These are phyloP conservation scores for Gaertneriomyces semiglobifer DNA, from an alignment of 192 early-diverging fungal genomes.

Conservation along the genomic window DNA sequence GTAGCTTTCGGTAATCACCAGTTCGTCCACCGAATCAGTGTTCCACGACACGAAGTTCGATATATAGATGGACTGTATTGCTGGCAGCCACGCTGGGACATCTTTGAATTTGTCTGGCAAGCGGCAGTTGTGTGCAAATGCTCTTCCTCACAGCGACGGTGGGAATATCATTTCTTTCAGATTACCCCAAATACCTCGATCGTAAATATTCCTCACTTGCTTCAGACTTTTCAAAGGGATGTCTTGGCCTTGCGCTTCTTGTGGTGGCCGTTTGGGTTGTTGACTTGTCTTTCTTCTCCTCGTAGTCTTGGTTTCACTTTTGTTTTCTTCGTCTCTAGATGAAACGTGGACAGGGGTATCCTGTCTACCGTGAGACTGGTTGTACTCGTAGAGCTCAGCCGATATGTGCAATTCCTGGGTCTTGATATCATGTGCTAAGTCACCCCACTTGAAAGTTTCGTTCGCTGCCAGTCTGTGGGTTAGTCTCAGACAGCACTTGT, in stretches of 20 bases:
- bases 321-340: background rate
- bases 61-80: too few relatives aligned
- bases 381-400: constrained; percentile 30
- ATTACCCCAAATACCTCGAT: constrained; percentile 34
- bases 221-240: constrained; percentile 24
- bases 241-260: background rate
- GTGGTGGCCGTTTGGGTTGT: background rate
- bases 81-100: too few relatives aligned
- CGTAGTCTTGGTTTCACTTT: constrained; percentile 9
- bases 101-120: too few relatives aligned
- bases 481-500: constrained; percentile 14
- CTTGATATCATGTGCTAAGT: constrained; percentile 37
- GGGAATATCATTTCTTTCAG: constrained; percentile 42
- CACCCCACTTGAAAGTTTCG: constrained; percentile 53
- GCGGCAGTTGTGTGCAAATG: background rate
- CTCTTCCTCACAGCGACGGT: constrained; percentile 7
- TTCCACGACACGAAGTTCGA: too few relatives aligned
- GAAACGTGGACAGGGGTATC: background rate
- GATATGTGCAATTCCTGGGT: constrained; percentile 28
- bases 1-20: too few relatives aligned
- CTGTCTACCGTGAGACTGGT: constrained; percentile 22
- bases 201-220: constrained; percentile 41
- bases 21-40: too few relatives aligned
- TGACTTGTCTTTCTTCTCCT: constrained; percentile 17
- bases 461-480: constrained; percentile 38